A percentile compares a stretch with the other conserved stretches of the same genome.
Evolutionary conservation across 768 basidiomycete species (phyloP).

Genomic region (Phaffia tasmanica): DNA sequence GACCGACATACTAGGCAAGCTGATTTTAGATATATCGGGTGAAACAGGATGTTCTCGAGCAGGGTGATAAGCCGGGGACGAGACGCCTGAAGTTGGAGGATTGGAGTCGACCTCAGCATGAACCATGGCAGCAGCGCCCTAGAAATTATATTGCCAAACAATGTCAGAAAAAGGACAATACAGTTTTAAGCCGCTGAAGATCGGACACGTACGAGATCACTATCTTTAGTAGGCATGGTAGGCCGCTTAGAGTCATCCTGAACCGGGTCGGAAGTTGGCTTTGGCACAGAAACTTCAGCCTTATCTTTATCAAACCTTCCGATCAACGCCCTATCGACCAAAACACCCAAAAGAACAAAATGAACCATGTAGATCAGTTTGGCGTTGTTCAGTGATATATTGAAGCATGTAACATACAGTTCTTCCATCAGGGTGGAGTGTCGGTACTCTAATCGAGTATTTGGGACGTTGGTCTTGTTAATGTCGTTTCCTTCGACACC

Average conservation of each 20-base stretch:
- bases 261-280: too few relatives aligned
- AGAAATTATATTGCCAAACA: too few relatives aligned
- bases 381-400: not conserved
- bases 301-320: too few relatives aligned
- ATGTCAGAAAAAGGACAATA: not conserved
- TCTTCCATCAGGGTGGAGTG: constrained; percentile 81
- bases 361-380: too few relatives aligned
- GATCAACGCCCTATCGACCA: too few relatives aligned
- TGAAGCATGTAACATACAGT: constrained; percentile 36
- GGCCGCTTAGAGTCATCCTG: constrained; percentile 7
- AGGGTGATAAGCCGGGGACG: not conserved
- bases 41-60: too few relatives aligned
- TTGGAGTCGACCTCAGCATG: not conserved
- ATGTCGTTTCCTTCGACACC: constrained; percentile 93
- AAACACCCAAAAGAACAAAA: not conserved
- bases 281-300: too few relatives aligned
- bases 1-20: not conserved
- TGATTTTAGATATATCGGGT: not conserved
- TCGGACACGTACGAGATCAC: constrained; percentile 3
- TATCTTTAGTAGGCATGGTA: not conserved
- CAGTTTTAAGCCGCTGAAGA: not conserved
- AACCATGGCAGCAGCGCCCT: constrained; percentile 12
- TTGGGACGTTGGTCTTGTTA: constrained; percentile 97
- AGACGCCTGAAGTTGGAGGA: not conserved
- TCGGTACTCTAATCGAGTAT: constrained; percentile 80